Conservation (phyloP, 306 rosid genomes). For the Dalbergia oliveri region DNA sequence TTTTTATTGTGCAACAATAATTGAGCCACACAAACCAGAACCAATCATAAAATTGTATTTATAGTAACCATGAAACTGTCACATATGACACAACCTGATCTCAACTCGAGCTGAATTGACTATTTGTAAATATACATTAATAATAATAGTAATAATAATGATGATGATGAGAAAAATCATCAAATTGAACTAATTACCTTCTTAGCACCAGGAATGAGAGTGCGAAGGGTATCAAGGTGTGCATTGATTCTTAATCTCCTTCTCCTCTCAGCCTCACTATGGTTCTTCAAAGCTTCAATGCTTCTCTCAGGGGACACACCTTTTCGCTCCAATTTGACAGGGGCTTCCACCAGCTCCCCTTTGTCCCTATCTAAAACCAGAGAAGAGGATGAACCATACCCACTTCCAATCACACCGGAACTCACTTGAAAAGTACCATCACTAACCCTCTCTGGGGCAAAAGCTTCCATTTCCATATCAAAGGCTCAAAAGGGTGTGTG, state of each 20-base stretch:
- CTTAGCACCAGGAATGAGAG: constrained; percentile 68
- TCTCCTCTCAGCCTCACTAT: constrained; percentile 76
- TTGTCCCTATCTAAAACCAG: constrained; percentile 67
- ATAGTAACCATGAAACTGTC: constrained; percentile 14
- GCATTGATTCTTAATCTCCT: constrained; percentile 80
- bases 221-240: constrained; percentile 74
- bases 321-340: constrained; percentile 55
- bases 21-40: not conserved
- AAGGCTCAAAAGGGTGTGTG: constrained; percentile 18
- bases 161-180: not conserved
- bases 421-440: constrained; percentile 45
- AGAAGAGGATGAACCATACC: constrained; percentile 65
- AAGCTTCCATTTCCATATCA: constrained; percentile 62
- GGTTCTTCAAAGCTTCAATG: constrained; percentile 71
- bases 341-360: constrained; percentile 67
- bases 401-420: constrained; percentile 47
- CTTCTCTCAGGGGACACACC: constrained; percentile 68
- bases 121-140: not conserved
- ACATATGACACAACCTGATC: constrained; percentile 7
- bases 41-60: not conserved
- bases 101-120: constrained; percentile 4
- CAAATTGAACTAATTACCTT: constrained; percentile 57
- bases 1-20: constrained; percentile 19
- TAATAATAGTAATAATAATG: not conserved
- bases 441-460: constrained; percentile 21